Evolutionary conservation across 495 filamentous ascomycete species (phyloP), one percentile per base, ranked within the genome.

Genomic region (Daldinia bambusicola): DNA sequence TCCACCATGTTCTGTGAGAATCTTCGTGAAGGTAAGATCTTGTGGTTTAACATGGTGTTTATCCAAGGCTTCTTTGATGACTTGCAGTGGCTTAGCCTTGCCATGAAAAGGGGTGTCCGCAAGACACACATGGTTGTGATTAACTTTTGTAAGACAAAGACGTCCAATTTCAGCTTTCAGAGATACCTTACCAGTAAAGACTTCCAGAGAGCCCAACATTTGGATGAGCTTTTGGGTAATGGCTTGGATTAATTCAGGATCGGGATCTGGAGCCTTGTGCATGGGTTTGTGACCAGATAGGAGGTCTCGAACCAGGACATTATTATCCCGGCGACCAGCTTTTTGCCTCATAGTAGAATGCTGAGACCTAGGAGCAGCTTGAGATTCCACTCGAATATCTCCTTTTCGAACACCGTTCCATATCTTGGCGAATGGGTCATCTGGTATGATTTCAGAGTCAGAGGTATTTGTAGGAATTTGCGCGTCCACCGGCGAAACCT

Each of bases 111-210:
- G 7, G 13, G 34, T 8, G 18, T 34, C 16, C 55, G 36, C 60
- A 10, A 31, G 9, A 75, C 78, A 69, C 59, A 82, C 16, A 58
- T 69, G 10, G 67, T 52, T 16, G 16, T 45, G 9, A 8, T 69
- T 41, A 14, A 80, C 57, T 0, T 64, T 69, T 2, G 66, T 55
- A 6, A 84, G 55, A 13, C 81, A 71, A 22, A 80, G 68, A 8
- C 83, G 81, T 1, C 84, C 84, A 34, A 86, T 72, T 16, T 85
- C 79, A 13, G 76, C 80, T 31, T 76, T 77, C 12, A 85, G 53
- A 7, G 55, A 38, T 26, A 86, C 26, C 18, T 72, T 72, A 30
- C 84, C 84, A 32, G 61, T n/a, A 53, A 76, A 76, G 13, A 76
- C 66, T 32, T 61, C 57, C 20, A 79, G 20, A 12, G 56, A 63